Conservation (phyloP, 2,329 filamentous ascomycete genomes). For the Pochonia chlamydosporia region DNA sequence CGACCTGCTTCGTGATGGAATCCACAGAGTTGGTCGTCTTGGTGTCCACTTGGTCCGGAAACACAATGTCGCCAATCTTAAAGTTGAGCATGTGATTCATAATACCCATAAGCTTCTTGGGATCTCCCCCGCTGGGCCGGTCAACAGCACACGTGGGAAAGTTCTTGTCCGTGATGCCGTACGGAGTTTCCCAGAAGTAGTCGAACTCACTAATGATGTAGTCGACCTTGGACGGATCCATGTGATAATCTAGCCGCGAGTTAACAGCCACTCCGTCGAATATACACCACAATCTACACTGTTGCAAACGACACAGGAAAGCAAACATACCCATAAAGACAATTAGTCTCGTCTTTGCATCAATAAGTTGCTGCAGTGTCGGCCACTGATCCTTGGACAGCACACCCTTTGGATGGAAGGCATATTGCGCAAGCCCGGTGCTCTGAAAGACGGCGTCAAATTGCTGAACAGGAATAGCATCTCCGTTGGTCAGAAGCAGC, state of each 20-base stretch:
- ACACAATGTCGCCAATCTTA: conserved; percentile 24
- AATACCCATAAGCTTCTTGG: conserved; percentile 36
- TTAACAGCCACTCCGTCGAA: neutral
- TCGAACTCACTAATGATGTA: conserved; percentile 61
- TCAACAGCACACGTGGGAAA: conserved; percentile 62
- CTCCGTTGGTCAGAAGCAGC: conserved; percentile 57
- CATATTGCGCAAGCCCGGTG: conserved; percentile 50
- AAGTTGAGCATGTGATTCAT: conserved; percentile 33
- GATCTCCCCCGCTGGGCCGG: conserved; percentile 44
- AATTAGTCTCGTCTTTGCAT: conserved; percentile 56
- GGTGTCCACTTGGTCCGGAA: conserved; percentile 26
- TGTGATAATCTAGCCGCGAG: conserved; percentile 50
- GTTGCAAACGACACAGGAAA: neutral
- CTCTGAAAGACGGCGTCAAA: conserved; percentile 49
- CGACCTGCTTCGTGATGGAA: conserved; percentile 22
- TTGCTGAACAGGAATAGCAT: conserved; percentile 48
- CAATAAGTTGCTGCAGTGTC: conserved; percentile 62
- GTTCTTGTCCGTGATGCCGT: conserved; percentile 51
- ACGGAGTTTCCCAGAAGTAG: conserved; percentile 69
- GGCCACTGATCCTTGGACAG: conserved; percentile 55
- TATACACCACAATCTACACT: too few species aligned
- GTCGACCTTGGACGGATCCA: conserved; percentile 42
- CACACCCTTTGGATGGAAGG: conserved; percentile 43
- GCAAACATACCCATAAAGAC: conserved; percentile 58
- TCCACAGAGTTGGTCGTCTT: conserved; percentile 28